Conservation (phyloP, 1,139 yeast genomes). For the Pichia sp. region DNA sequence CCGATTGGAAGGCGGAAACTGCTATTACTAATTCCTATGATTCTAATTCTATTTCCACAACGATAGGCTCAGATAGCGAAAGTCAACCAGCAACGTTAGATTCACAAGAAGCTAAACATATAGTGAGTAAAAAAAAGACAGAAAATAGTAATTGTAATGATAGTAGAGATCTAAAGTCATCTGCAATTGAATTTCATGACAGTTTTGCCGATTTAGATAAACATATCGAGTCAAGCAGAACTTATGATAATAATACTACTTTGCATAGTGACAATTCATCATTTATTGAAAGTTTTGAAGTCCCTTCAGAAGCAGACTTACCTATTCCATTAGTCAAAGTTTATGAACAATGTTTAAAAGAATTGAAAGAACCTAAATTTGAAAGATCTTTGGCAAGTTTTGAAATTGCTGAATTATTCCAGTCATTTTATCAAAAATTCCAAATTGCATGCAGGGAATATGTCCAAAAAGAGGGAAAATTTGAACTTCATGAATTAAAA, state of each 20-base stretch:
- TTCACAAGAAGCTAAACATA: slow-evolving; percentile 7
- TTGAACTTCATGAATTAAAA: slow-evolving; percentile 26
- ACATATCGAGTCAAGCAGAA: slow-evolving; percentile 1
- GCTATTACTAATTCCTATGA: slow-evolving; percentile 25
- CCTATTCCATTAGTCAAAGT: slow-evolving; percentile 33
- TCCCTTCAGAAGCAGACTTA: slow-evolving; percentile 24
- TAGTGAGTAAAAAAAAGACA: background rate
- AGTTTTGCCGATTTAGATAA: slow-evolving; percentile 2
- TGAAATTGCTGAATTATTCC: slow-evolving; percentile 49
- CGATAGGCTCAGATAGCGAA: slow-evolving; percentile 1
- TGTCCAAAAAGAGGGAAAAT: slow-evolving; percentile 23
- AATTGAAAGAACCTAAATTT: slow-evolving; percentile 51
- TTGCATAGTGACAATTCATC: slow-evolving; percentile 9
- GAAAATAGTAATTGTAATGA: background rate
- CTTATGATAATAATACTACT: background rate
- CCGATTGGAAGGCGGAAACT: slow-evolving; percentile 24
- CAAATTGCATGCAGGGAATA: slow-evolving; percentile 24
- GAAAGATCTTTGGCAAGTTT: slow-evolving; percentile 45
- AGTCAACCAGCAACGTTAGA: slow-evolving; percentile 8
- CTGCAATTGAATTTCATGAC: slow-evolving; percentile 8
- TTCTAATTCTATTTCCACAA: background rate
- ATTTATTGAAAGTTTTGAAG: slow-evolving; percentile 16
- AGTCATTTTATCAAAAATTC: slow-evolving; percentile 42
- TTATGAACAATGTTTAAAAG: slow-evolving; percentile 41
- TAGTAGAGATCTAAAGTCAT: background rate